Evolutionary conservation across 2,329 filamentous ascomycete genomes (phyloP).

Genomic region (Aspergillus fumigatiaffinis): DNA sequence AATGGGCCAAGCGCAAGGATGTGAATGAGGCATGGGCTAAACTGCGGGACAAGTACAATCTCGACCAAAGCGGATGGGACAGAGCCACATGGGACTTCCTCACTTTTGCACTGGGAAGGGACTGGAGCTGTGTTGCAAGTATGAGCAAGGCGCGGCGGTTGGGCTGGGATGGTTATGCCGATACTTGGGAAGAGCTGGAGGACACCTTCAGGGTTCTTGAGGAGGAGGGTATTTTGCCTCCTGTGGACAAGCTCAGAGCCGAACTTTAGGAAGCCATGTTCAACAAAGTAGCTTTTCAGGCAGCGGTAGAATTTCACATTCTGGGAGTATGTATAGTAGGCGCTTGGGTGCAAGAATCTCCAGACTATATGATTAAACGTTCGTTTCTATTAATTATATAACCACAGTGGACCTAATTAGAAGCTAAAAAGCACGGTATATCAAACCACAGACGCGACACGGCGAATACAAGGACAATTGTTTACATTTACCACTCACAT

Average conservation of each 20-base stretch:
- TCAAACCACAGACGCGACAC: too few relatives aligned
- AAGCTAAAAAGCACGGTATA: too few relatives aligned
- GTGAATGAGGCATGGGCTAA: slow-evolving; percentile 38
- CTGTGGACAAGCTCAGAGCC: slow-evolving; percentile 1
- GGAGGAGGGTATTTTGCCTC: slow-evolving; percentile 21
- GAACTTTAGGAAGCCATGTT: background rate
- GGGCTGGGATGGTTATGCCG: slow-evolving; percentile 43
- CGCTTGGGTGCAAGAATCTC: too few relatives aligned
- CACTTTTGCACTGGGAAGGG: slow-evolving; percentile 41
- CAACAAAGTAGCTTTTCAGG: background rate
- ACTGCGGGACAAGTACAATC: slow-evolving; percentile 30
- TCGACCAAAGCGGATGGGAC: slow-evolving; percentile 39
- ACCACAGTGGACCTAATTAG: too few relatives aligned
- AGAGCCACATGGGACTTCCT: slow-evolving; percentile 46
- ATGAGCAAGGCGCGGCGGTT: slow-evolving; percentile 47
- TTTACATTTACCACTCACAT: slow-evolving; percentile 33
- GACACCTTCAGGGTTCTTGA: slow-evolving; percentile 33
- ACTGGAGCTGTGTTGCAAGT: slow-evolving; percentile 22
- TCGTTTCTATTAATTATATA: too few relatives aligned
- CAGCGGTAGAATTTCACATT: too few relatives aligned
- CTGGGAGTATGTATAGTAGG: too few relatives aligned
- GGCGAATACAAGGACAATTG: background rate
- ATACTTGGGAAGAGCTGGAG: slow-evolving; percentile 37
- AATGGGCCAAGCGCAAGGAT: slow-evolving; percentile 39
- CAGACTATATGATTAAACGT: too few relatives aligned